Base-by-base conservation (phyloP, 208 protist species). In the Balamuthia mandrillaris region DNA sequence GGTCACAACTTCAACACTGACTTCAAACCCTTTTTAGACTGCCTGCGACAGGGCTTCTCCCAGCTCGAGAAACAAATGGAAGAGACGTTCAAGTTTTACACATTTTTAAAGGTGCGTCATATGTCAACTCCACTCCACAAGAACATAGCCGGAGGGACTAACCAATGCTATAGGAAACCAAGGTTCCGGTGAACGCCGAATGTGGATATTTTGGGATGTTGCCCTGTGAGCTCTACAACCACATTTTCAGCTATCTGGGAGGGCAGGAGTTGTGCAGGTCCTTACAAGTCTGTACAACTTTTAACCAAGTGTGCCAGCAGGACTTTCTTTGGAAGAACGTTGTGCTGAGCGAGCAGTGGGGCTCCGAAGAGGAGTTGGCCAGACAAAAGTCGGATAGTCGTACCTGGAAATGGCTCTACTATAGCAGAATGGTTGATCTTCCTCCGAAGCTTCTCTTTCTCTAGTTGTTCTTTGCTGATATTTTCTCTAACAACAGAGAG, bases 271-370 rank as follows among this genome's bases (percentile, higher is more conserved):
- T 74, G 24, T 37, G 41, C 65, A 51, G 31, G 27, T 37, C 41
- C n/a, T 42, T 52, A 27, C 51, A 42, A 37, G 37, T 31, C 39
- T 74, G 65, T 24, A 74, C 65, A 37, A 37, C 51, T 4, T 74
- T 74, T 42, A 37, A 51, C 65, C 45, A 74, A 42, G 65, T 74
- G 24, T 37, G 65, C 1, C 51, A 37, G 39, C 41, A 74, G n/a
- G 39, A 74, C n/a, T 74, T 42, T 3, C 65, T 74, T n/a, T 74
- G 65, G 65, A 74, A 74, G 65, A n/a, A n/a, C n/a, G n/a, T n/a
- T n/a, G 33, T 27, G 24, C 27, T 74, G 27, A 52, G 65, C 39
- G 41, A 51, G 39, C 2, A 42, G n/a, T 42, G 31, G 3, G 45
- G 65, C 41, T 24, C 65, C 7, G 41, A 74, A 42, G 65, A 74